A percentile compares a stretch with the other conserved stretches of the same genome.
Conservation (phyloP, 306 rosid species). For the Pueraria montana region DNA sequence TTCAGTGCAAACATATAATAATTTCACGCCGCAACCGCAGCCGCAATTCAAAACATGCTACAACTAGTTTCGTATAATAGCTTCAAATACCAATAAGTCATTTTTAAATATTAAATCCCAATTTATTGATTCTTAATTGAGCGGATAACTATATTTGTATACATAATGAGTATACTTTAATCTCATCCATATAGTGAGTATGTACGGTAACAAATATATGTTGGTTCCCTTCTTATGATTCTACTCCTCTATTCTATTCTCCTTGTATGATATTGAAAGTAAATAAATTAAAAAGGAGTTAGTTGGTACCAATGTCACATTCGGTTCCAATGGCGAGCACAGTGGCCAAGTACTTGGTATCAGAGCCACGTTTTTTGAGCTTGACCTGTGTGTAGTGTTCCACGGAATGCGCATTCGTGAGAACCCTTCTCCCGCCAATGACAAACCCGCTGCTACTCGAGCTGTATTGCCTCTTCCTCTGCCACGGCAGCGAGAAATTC, state of each 20-base stretch:
- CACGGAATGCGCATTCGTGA: constrained; percentile 95
- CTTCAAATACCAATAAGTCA: not conserved
- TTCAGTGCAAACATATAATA: too few relatives aligned
- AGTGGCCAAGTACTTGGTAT: constrained; percentile 91
- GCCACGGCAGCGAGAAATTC: constrained; percentile 97
- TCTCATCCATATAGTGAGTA: not conserved
- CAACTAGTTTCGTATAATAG: constrained; percentile 17
- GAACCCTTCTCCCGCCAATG: constrained; percentile 81
- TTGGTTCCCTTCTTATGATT: not conserved
- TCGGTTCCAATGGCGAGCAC: constrained; percentile 98
- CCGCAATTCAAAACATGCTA: too few relatives aligned
- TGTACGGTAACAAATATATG: not conserved
- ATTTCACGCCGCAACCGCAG: too few relatives aligned
- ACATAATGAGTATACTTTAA: not conserved
- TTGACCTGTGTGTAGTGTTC: constrained; percentile 95
- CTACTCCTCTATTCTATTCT: not conserved
- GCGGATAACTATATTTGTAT: constrained; percentile 1
- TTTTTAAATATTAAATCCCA: not conserved
- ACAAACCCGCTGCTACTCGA: constrained; percentile 96
- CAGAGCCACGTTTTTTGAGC: constrained; percentile 97
- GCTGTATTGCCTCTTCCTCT: constrained; percentile 91
- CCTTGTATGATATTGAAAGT: constrained; percentile 13
- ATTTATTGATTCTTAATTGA: not conserved
- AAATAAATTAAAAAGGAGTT: not conserved
- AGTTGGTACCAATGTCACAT: constrained; percentile 80